Evolutionary conservation across 2,329 filamentous ascomycete species (phyloP).

Genomic region (Nothophoma quercina): DNA sequence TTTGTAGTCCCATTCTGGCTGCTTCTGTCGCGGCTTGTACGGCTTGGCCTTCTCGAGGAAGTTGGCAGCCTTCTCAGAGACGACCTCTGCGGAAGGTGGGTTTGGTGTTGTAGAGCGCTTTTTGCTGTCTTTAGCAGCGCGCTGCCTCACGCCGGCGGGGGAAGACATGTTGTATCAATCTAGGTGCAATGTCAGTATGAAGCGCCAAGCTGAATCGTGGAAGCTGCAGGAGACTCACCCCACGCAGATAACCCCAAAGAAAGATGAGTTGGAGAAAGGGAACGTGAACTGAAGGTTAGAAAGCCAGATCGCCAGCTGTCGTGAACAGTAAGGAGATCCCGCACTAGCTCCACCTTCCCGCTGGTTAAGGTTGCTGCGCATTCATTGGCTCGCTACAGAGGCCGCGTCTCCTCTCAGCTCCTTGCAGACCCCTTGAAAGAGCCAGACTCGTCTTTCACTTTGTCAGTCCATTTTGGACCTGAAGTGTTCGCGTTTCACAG

Average conservation of each 20-base stretch:
- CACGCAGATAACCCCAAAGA: slow-evolving; percentile 23
- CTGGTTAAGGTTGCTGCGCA: slow-evolving; percentile 1
- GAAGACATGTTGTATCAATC: slow-evolving; percentile 50
- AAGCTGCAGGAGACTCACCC: slow-evolving; percentile 28
- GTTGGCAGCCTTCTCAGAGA: slow-evolving; percentile 38
- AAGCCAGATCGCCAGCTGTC: slow-evolving; percentile 36
- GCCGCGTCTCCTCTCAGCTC: slow-evolving; percentile 13
- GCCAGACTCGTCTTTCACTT: not conserved
- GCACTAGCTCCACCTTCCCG: slow-evolving; percentile 17
- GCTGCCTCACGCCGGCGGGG: slow-evolving; percentile 49
- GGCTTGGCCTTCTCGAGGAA: slow-evolving; percentile 43
- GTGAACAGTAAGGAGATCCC: slow-evolving; percentile 20
- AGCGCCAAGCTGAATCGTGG: not conserved
- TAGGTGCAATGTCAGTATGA: slow-evolving; percentile 27
- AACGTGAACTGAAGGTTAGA: slow-evolving; percentile 28
- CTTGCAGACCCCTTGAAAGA: slow-evolving; percentile 11
- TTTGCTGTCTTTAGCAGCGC: slow-evolving; percentile 46
- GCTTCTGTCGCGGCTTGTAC: slow-evolving; percentile 45
- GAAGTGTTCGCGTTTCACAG: not conserved
- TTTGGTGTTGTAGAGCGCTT: slow-evolving; percentile 49
- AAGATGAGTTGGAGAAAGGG: slow-evolving; percentile 23
- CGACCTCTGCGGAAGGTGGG: slow-evolving; percentile 33
- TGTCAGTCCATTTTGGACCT: not conserved
- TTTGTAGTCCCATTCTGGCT: slow-evolving; percentile 84
- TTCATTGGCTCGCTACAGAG: slow-evolving; percentile 4